A percentile compares a stretch with the other conserved stretches of the same genome.
phyloP scores from a whole-genome alignment of 2,329 filamentous ascomycete species.

The Tolypocladium inflatum region DNA sequence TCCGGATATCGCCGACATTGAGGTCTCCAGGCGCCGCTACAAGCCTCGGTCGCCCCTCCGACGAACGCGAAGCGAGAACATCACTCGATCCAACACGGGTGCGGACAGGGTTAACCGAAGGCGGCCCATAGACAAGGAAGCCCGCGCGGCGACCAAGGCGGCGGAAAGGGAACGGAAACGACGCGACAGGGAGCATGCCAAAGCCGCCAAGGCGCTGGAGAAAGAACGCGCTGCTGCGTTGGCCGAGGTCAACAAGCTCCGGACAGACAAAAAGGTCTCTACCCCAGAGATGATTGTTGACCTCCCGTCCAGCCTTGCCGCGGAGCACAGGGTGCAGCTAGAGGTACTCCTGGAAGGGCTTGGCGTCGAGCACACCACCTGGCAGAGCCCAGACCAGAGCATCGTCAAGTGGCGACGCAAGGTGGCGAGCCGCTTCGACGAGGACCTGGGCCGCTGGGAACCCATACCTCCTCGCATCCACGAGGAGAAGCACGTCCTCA shows the following conservation, averaged over 20 bases:
- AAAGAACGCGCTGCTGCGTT: conserved; percentile 57
- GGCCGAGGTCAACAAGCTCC: conserved; percentile 63
- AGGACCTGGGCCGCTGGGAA: conserved; percentile 53
- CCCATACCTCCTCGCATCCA: conserved; percentile 43
- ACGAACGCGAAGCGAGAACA: conserved; percentile 22
- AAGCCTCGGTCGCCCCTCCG: conserved; percentile 12
- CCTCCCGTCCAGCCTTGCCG: conserved; percentile 47
- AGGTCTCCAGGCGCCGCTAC: conserved; percentile 14
- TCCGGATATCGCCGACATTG: conserved; percentile 34
- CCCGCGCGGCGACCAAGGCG: conserved; percentile 2
- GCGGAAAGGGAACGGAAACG: conserved; percentile 46
- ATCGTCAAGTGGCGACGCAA: conserved; percentile 63
- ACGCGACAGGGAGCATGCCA: conserved; percentile 47
- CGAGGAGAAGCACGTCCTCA: conserved; percentile 52
- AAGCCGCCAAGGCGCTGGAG: conserved; percentile 51
- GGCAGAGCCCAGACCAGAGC: conserved; percentile 36
- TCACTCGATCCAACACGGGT: background rate
- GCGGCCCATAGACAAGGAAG: background rate
- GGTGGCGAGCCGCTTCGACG: conserved; percentile 52
- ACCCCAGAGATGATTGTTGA: conserved; percentile 71
- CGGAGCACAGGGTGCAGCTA: conserved; percentile 34
- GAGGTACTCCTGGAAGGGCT: conserved; percentile 40
- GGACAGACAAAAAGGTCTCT: conserved; percentile 63
- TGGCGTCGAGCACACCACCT: conserved; percentile 34
- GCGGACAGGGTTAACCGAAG: background rate